Percentiles rank a stretch among this genome's conserved stretches.
Conservation (phyloP, 768 basidiomycete genomes). For the Tulasnella sp. region DNA sequence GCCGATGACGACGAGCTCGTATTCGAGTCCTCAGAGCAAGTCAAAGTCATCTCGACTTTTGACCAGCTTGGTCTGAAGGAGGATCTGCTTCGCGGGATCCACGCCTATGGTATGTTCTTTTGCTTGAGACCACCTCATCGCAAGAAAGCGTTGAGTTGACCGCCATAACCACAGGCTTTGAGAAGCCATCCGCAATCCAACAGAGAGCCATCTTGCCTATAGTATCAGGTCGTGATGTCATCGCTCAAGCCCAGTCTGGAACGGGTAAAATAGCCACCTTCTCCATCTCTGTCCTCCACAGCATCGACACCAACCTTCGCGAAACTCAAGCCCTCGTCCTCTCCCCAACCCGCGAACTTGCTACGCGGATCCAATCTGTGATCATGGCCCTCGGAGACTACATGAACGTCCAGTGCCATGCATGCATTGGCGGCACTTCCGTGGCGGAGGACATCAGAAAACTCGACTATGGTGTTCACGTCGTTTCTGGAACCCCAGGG, state of each 20-base stretch:
- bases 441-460: constrained; percentile 54
- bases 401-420: constrained; percentile 55
- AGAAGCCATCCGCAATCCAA: constrained; percentile 55
- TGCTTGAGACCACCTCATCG: not conserved
- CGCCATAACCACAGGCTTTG: constrained; percentile 42
- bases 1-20: constrained; percentile 77
- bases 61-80: constrained; percentile 47
- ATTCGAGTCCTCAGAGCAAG: constrained; percentile 46
- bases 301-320: constrained; percentile 51
- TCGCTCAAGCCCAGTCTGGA: constrained; percentile 56
- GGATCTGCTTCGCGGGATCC: constrained; percentile 55
- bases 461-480: constrained; percentile 53
- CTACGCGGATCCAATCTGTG: constrained; percentile 55
- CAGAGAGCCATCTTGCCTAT: constrained; percentile 55
- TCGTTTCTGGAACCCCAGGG: constrained; percentile 54
- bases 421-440: constrained; percentile 53
- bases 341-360: constrained; percentile 54
- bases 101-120: constrained; percentile 49
- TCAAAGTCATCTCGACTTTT: constrained; percentile 44
- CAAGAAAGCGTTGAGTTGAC: constrained; percentile 7
- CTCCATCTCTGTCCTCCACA: constrained; percentile 54
- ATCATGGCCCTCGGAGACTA: constrained; percentile 54
- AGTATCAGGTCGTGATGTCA: constrained; percentile 49
- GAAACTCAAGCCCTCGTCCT: constrained; percentile 53
- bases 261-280: constrained; percentile 58